Base-by-base conservation (phyloP, 176 grass and related monocot species). In the Ampelocalamus luodianensis region DNA sequence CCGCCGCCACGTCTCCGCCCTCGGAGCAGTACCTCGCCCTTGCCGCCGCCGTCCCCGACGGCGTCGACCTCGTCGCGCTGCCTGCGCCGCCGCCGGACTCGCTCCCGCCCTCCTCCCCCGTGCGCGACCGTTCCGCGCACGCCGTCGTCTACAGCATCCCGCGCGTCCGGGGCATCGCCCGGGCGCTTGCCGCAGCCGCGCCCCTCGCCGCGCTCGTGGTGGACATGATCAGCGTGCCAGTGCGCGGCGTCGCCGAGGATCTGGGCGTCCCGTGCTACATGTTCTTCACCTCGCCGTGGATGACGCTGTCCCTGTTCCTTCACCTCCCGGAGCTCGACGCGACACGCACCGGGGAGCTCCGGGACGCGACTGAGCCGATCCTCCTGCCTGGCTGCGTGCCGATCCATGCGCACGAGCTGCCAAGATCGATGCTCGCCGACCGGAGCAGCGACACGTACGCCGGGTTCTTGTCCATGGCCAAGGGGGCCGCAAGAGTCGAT, bases 271-370 rank as follows among this genome's bases (percentile, higher is more conserved):
- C 81, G 8, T 10, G 72, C 16, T 93, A 93, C 88, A 29, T 86
- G 76, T 98, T 98, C 87, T 90, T 93, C 72, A 90, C 91, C 22
- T 48, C 72, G 16, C 79, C 79, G 56, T 86, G 84, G 79, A 79
- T 90, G 79, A n/a, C 39, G 22, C 76, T 98, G 6, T 93, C 91
- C 6, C 82, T 98, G 50, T 0, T 95, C 49, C 51, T 98, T 13
- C 93, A 90, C 77, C 81, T 98, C 58, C 95, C 93, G 2, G 72
- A 51, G 72, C 46, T 98, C 26, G 95, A 95, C 67, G 87, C 91
- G 11, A 0, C 65, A n/a, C 23, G 65, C 24, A 69, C 44, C 3
- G 84, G 84, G 36, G 90, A 94, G 80, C 64, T 81, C 56, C 74
- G 87, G 5, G 89, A 98, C 79, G 65, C 87, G 8, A 7, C 74